phyloP scores from a whole-genome alignment of 2,329 filamentous ascomycete species.

The Juglanconis sp. region DNA sequence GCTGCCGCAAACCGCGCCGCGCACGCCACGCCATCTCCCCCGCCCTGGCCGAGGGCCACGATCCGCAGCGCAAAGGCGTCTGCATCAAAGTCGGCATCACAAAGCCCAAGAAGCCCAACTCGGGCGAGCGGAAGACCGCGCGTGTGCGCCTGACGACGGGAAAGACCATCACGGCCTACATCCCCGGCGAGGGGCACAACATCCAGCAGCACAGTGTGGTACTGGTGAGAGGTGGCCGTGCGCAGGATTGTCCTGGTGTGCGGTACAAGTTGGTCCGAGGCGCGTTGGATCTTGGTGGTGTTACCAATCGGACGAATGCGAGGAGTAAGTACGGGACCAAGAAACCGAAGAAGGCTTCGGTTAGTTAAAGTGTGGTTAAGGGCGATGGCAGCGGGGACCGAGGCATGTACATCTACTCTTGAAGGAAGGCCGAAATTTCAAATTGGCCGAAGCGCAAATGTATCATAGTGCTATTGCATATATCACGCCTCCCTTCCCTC shows the following conservation, averaged over 20 bases:
- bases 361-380: slow-evolving; percentile 33
- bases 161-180: slow-evolving; percentile 86
- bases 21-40: slow-evolving; percentile 86
- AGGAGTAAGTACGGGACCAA: slow-evolving; percentile 98
- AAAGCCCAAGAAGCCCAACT: slow-evolving; percentile 98
- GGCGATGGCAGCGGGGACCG: neutral
- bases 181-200: slow-evolving; percentile 96
- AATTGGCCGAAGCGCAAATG: neutral
- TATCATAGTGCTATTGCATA: neutral
- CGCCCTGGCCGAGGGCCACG: slow-evolving; percentile 64
- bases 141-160: slow-evolving; percentile 86
- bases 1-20: slow-evolving; percentile 74
- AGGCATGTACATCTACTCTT: neutral
- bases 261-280: slow-evolving; percentile 91
- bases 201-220: slow-evolving; percentile 99
- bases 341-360: slow-evolving; percentile 83
- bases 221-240: slow-evolving; percentile 85
- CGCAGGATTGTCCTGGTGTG: slow-evolving; percentile 98
- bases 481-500: neutral
- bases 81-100: slow-evolving; percentile 91
- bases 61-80: slow-evolving; percentile 89
- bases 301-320: slow-evolving; percentile 76
- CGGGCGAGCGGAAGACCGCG: slow-evolving; percentile 91
- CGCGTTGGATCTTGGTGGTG: slow-evolving; percentile 91
- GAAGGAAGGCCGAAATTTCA: neutral